Evolutionary conservation across 352 stramenopile genomes (phyloP).

Genomic region (Aphanomyces invadans): DNA sequence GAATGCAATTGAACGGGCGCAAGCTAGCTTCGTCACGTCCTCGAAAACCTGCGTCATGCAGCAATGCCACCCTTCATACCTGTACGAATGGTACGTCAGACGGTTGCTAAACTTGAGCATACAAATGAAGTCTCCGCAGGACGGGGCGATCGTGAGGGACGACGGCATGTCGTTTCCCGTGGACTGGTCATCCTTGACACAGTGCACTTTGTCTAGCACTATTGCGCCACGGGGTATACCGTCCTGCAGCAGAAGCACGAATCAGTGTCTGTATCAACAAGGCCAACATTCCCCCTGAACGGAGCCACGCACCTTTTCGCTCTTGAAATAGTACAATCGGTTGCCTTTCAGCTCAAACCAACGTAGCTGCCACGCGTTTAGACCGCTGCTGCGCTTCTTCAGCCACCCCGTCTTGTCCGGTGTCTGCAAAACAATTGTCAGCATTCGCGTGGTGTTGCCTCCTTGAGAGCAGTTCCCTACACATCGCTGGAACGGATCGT

Average conservation of each 20-base stretch:
- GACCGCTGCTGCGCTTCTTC: conserved; percentile 64
- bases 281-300: no score
- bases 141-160: conserved; percentile 64
- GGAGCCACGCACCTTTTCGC: conserved; percentile 35
- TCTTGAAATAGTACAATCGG: conserved; percentile 69
- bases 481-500: conserved; percentile 23
- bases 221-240: conserved; percentile 65
- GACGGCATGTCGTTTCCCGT: conserved; percentile 46
- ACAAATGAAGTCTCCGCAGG: conserved; percentile 43
- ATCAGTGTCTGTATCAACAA: no score
- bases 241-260: conserved; percentile 28
- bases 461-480: no score
- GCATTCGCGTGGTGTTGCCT: conserved; percentile 35
- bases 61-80: no score
- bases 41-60: no score
- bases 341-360: conserved; percentile 81
- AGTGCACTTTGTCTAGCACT: conserved; percentile 57
- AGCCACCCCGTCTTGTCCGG: conserved; percentile 69
- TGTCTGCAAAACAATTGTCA: not conserved
- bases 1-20: no score
- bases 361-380: conserved; percentile 64
- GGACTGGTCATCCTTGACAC: conserved; percentile 34
- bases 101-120: conserved; percentile 67
- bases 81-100: conserved; percentile 57
- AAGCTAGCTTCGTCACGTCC: no score